A percentile compares a stretch with the other conserved stretches of the same genome.
Conservation (phyloP, 306 rosid species). For the Rosa lucieae region DNA sequence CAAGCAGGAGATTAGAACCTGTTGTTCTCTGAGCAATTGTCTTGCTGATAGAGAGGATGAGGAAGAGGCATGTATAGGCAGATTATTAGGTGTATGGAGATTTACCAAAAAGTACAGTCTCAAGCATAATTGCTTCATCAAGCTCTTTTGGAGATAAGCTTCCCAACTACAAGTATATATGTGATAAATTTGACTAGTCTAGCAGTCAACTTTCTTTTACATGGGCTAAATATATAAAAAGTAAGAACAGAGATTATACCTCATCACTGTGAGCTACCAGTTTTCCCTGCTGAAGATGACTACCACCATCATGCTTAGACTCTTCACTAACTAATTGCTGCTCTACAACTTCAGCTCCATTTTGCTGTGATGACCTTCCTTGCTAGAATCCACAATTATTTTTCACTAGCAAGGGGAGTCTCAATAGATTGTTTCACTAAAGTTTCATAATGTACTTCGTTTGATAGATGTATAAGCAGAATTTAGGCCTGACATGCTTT, state of each 20-base stretch:
- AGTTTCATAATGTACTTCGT: too few relatives aligned
- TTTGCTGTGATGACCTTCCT: constrained; percentile 39
- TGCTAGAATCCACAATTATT: constrained; percentile 27
- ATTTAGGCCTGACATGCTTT: not conserved
- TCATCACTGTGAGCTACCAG: constrained; percentile 30
- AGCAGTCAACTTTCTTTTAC: constrained; percentile 8
- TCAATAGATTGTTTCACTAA: not conserved
- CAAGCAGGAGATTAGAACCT: constrained; percentile 47
- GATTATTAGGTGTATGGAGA: constrained; percentile 33
- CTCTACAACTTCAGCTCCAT: constrained; percentile 32
- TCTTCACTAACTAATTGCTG: constrained; percentile 27
- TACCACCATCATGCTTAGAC: constrained; percentile 22
- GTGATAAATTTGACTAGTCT: not conserved
- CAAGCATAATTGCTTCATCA: constrained; percentile 64
- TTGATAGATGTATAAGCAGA: not conserved
- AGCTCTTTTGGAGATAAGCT: constrained; percentile 72
- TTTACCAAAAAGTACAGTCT: constrained; percentile 54
- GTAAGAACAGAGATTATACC: constrained; percentile 32
- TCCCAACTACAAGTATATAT: constrained; percentile 54
- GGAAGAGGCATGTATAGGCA: constrained; percentile 20
- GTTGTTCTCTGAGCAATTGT: constrained; percentile 54
- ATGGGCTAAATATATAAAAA: constrained; percentile 10
- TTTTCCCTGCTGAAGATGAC: constrained; percentile 33
- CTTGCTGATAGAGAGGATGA: constrained; percentile 36
- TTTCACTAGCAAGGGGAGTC: constrained; percentile 10